Evolutionary conservation across 192 early-diverging fungal genomes (phyloP), one percentile per base, ranked within the genome.

Genomic region (Helicostylum pulchrum): DNA sequence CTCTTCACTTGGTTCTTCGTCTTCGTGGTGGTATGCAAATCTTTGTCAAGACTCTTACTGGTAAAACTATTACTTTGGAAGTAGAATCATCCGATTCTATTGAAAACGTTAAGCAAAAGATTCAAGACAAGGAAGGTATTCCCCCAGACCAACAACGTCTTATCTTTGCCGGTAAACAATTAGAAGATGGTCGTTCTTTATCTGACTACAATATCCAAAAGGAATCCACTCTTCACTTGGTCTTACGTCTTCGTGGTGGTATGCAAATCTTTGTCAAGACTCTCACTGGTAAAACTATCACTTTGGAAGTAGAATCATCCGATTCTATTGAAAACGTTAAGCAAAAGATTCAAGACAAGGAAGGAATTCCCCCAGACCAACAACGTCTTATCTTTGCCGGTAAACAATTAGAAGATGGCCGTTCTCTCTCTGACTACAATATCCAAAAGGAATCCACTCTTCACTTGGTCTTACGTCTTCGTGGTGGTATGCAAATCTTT

Each of bases 31-130:
- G 84, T 61, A 91, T 89, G 47, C 90, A 48, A 48, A 48, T 88
- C 53, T 87, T 89, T 54, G 88, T 90, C 54, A 90, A 94, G 85
- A 90, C 92, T 39, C 80, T 97, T 8, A 97, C 95, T 34, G 95
- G 95, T 69, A 97, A 95, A 87, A 97, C 95, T 74, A 94, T 97
- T 79, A 97, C 95, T 66, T 78, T 97, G 26, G 95, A 92, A 73
- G 88, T 91, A 20, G 89, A 90, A 77, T 88, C 86, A 32, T 83
- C 80, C 17, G 88, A 90, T 68, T 77, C 74, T 55, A 89, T 92
- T 65, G 89, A 91, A 20, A 84, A 88, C 56, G 89, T 93, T 57
- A 92, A 93, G 83, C 52, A 70, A 48, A 91, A 90, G 83, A 93
- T 93, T 56, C 89, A 90, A 77, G 87, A 93, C 61, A 92, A 90